Percentiles rank a stretch among this genome's conserved stretches.
phyloP scores from a whole-genome alignment of 148 eudicot species.

The Nepenthes mirabilis region DNA sequence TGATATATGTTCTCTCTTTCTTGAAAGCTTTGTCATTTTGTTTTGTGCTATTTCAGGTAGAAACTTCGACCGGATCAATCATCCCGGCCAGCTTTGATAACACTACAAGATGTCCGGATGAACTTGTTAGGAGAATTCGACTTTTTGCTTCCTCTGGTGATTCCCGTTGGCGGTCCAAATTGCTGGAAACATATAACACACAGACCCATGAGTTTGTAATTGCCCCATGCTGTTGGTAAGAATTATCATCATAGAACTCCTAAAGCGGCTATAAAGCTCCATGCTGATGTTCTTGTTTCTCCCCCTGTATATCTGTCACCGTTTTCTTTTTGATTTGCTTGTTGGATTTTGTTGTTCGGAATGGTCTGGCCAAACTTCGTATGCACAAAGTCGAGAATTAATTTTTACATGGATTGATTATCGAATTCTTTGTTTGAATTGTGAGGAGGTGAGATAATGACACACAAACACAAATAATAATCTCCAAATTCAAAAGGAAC shows the following conservation, averaged over 20 bases:
- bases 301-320: background rate
- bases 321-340: background rate
- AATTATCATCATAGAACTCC: background rate
- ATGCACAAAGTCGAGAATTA: no score
- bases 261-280: background rate
- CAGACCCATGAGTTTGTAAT: constrained; percentile 56
- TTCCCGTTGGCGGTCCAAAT: constrained; percentile 42
- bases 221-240: constrained; percentile 72
- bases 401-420: no score
- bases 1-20: no score
- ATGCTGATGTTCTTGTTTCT: background rate
- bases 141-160: constrained; percentile 49
- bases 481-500: no score
- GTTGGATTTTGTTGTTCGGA: background rate
- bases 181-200: constrained; percentile 78
- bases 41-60: constrained; percentile 36
- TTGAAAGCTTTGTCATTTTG: background rate
- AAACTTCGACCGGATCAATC: constrained; percentile 57
- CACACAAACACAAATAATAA: no score
- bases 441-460: no score
- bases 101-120: constrained; percentile 82
- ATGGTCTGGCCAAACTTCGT: no score
- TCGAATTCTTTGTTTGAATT: no score
- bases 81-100: constrained; percentile 65
- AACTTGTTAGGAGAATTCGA: constrained; percentile 68